A percentile compares a stretch with the other conserved stretches of the same genome.
These are phyloP conservation scores for Chaetothyriales sp. DNA, from an alignment of 2,329 filamentous ascomycete genomes.

Conservation along the genomic window DNA sequence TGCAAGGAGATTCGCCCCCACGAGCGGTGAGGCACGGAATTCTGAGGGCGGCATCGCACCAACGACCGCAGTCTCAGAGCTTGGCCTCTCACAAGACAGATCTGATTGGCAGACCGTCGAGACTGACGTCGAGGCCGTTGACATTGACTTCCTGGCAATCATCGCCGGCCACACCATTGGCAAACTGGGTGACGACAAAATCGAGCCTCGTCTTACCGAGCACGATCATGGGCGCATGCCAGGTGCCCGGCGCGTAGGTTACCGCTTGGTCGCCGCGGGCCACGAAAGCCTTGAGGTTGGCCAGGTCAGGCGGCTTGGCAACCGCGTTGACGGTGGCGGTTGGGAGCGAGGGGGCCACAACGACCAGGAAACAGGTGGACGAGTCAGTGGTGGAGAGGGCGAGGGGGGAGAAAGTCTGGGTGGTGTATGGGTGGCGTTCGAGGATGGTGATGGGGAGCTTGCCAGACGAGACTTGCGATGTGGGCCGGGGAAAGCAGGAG, in stretches of 20 bases:
- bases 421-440: slow-evolving; percentile 86
- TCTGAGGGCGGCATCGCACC: too few species aligned
- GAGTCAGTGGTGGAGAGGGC: slow-evolving; percentile 17
- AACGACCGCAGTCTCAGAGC: too few species aligned
- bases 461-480: slow-evolving; percentile 5
- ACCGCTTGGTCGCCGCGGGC: slow-evolving; percentile 69
- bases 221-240: slow-evolving; percentile 94
- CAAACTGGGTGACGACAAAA: slow-evolving; percentile 81
- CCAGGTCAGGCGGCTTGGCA: slow-evolving; percentile 54
- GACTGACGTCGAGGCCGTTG: neutral
- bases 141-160: slow-evolving; percentile 54
- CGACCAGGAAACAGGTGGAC: slow-evolving; percentile 54
- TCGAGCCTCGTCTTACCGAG: slow-evolving; percentile 58
- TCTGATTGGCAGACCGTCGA: neutral
- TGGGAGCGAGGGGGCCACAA: slow-evolving; percentile 65
- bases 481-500: slow-evolving; percentile 55
- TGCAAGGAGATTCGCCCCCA: too few species aligned
- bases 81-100: neutral
- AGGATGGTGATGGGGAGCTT: slow-evolving; percentile 59
- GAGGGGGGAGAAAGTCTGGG: slow-evolving; percentile 82
- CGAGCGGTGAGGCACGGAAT: too few species aligned
- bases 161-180: slow-evolving; percentile 66
- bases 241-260: slow-evolving; percentile 82
- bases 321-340: slow-evolving; percentile 27
- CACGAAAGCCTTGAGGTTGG: slow-evolving; percentile 59